Evolutionary conservation across 2,329 filamentous ascomycete genomes (phyloP), one percentile per base, ranked within the genome.

Genomic region (Alternaria arborescens): DNA sequence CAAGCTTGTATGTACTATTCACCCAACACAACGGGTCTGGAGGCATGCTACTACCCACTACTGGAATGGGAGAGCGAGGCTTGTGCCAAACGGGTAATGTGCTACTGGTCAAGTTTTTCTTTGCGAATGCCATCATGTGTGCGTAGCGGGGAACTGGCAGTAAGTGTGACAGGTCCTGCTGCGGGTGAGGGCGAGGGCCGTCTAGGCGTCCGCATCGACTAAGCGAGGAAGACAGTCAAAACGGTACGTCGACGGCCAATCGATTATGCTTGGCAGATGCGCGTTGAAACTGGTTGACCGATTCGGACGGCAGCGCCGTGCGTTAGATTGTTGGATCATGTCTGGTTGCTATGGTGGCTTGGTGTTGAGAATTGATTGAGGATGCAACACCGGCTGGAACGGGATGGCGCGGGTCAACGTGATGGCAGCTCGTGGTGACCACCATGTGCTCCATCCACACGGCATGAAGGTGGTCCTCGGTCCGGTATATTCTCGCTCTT

Each of bases 121-220:
- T 56, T 61, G 64, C 62, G 66, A 65, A 66, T 69, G 56, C 52
- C 28, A 62, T 60, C 52, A 60, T 56, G 57, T 60, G 62, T 63
- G 62, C 61, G 61, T 47, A 60, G 62, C 59, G 60, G 64, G 61
- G 60, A 56, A 66, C 59, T 60, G 56, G 66, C 58, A 61, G 52
- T 51, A 66, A 69, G 67, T 72, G 74, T 76, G 74, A 74, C 71
- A 70, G 67, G 69, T 69, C 61, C 54, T 72, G 71, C 71, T 70
- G 68, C 70, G 72, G 65, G 64, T 61, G 65, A 62, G 66, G 66
- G 72, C 67, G 70, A 73, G 71, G 69, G 67, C 71, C 71, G 70
- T 71, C 61, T 65, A 68, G 40, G 66, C 54, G 63, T 65, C 68
- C 68, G 69, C 64, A 70, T 64, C 65, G 60, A 65, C 63, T 76